Base-by-base conservation (phyloP, 106 monocot genomes). In the Narthecium ossifragum region DNA sequence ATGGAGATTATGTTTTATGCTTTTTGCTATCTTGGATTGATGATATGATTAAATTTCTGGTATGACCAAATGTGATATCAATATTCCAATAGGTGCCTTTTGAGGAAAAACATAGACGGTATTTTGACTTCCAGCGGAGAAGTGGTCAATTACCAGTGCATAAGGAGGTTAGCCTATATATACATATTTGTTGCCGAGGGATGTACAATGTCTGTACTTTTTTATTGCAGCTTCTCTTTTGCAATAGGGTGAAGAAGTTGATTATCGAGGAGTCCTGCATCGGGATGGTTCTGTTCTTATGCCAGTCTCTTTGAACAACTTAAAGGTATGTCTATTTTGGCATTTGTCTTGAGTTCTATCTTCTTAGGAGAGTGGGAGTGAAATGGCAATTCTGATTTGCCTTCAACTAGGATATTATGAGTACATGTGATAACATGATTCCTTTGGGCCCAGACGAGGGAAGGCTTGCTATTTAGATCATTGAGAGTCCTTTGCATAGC, bases 271-370 rank as follows among this genome's bases (percentile, higher is more conserved):
- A 26, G 91, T 88, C 53, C 47, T 99, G 67, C 98, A 99, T 70
- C 86, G 91, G 58, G 98, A 99, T 84, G 98, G 98, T 15, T 99
- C 98, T 65, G 98, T 99, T 67, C 75, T 99, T 33, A 99, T 99
- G 98, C 80, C 91, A 38, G 98, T 99, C 5, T 66, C 85, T 30
- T 67, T 92, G 66, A 77, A 99, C 55, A 73, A 87, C 60, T 75
- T 92, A 68, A 88, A 87, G 82, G 98, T 88, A 79, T 4, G 28
- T 56, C 31, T 59, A 18, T 3, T 58, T 62, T n/a, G n/a, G n/a
- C n/a, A n/a, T 13, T 43, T 43, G 11, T 43, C 43, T 43, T 11
- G 18, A n/a, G n/a, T n/a, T n/a, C n/a, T n/a, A n/a, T n/a, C n/a
- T n/a, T n/a, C n/a, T n/a, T n/a, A n/a, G n/a, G n/a, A n/a, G n/a